Conservation (phyloP, 129 eudicot species). For the Tagetes patula region DNA sequence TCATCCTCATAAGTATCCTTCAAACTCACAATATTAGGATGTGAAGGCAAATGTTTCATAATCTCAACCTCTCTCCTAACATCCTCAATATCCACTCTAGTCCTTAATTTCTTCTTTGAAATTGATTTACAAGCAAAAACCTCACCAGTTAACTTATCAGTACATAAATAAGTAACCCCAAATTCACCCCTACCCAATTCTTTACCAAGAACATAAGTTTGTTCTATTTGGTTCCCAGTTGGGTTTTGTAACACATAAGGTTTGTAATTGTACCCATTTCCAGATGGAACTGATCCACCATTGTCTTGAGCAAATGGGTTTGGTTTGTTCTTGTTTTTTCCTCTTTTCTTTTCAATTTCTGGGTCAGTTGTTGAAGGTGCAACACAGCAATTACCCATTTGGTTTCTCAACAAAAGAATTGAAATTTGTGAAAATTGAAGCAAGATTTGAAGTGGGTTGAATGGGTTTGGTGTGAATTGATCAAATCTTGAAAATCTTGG, state of each 20-base stretch:
- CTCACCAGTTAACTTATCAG: conserved; percentile 62
- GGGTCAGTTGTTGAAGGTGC: conserved; percentile 49
- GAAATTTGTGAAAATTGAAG: neutral
- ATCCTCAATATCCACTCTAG: conserved; percentile 85
- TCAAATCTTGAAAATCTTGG: conserved; percentile 19
- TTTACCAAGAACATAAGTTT: conserved; percentile 60
- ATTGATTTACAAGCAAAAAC: conserved; percentile 81
- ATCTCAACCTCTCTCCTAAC: conserved; percentile 92
- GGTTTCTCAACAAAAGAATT: conserved; percentile 2
- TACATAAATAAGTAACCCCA: conserved; percentile 83
- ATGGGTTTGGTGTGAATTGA: conserved; percentile 5
- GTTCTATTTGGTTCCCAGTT: conserved; percentile 68
- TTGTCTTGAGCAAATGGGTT: conserved; percentile 74
- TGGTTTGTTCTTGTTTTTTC: conserved; percentile 60
- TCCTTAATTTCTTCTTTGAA: conserved; percentile 81
- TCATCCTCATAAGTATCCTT: conserved; percentile 93
- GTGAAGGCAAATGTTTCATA: conserved; percentile 79
- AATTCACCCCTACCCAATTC: conserved; percentile 93
- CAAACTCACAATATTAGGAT: conserved; percentile 65
- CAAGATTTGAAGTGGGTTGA: conserved; percentile 19
- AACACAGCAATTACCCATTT: conserved; percentile 83
- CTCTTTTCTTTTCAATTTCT: conserved; percentile 43
- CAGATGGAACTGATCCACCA: conserved; percentile 30
- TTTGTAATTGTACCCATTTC: conserved; percentile 47
- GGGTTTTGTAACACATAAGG: conserved; percentile 70